Percentiles rank a stretch among this genome's conserved stretches.
phyloP scores from a whole-genome alignment of 108 stramenopile species.

The Stephanodiscus minutulus region DNA sequence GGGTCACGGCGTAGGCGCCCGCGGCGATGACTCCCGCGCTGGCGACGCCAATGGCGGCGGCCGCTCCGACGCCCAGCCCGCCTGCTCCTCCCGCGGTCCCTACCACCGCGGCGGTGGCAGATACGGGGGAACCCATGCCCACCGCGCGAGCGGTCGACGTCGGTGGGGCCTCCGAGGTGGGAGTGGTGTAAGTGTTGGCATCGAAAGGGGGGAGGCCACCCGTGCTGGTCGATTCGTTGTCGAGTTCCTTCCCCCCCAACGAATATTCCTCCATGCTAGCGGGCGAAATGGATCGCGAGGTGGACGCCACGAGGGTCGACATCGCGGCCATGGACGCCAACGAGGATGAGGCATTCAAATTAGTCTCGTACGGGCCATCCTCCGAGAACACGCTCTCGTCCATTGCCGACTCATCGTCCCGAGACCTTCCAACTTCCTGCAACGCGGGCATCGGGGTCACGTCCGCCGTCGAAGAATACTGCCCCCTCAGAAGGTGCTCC shows the following conservation, averaged over 20 bases:
- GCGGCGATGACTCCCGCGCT: constrained; percentile 42
- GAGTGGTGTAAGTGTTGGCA: not conserved
- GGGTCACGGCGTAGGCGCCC: constrained; percentile 35
- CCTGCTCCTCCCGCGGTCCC: constrained; percentile 1
- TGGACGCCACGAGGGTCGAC: constrained; percentile 40
- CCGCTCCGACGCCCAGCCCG: constrained; percentile 18
- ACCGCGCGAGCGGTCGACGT: constrained; percentile 27
- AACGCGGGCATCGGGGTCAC: constrained; percentile 11
- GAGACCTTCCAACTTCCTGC: not conserved
- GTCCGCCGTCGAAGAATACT: constrained; percentile 12
- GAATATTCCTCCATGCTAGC: constrained; percentile 7
- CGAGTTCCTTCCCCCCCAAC: not conserved
- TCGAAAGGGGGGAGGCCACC: constrained; percentile 1
- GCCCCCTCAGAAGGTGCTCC: constrained; percentile 29
- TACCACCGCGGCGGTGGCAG: constrained; percentile 26
- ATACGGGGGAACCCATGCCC: constrained; percentile 26
- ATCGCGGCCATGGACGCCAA: constrained; percentile 34
- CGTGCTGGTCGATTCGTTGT: constrained; percentile 8
- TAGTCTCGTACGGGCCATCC: not conserved
- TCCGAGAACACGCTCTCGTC: constrained; percentile 17
- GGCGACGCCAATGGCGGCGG: constrained; percentile 57
- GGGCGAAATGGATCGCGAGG: constrained; percentile 3
- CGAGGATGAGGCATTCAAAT: constrained; percentile 5
- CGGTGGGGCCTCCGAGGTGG: not conserved
- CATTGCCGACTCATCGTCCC: constrained; percentile 29